phyloP scores from a whole-genome alignment of 2,329 filamentous ascomycete genomes.

The Claviceps sp. region DNA sequence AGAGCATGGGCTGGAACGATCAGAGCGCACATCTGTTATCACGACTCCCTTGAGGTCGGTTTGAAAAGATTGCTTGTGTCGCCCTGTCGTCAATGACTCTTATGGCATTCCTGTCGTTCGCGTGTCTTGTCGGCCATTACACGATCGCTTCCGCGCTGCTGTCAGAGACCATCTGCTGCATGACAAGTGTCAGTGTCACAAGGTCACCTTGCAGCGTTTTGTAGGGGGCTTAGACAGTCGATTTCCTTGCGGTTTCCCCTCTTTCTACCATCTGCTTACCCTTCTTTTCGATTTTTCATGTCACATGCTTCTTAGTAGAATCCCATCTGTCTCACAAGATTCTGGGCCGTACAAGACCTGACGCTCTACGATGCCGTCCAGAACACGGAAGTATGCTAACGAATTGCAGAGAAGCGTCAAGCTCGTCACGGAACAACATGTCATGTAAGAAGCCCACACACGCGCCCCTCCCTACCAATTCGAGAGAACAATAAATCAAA shows the following conservation, averaged over 20 bases:
- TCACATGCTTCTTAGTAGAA: neutral
- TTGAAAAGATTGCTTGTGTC: neutral
- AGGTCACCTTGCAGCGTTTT: neutral
- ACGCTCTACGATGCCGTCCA: constrained; percentile 3
- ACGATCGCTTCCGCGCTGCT: neutral
- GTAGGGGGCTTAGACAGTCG: neutral
- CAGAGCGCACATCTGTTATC: neutral
- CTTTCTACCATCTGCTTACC: neutral
- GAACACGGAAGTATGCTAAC: constrained; percentile 14
- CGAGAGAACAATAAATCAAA: too few species aligned
- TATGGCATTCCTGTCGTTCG: neutral
- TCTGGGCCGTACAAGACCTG: constrained; percentile 4
- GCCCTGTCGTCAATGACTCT: neutral
- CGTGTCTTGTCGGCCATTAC: neutral
- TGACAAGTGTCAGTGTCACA: constrained; percentile 2
- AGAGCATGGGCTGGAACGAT: neutral
- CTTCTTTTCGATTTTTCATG: neutral
- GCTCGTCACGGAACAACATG: constrained; percentile 81
- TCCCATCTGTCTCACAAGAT: neutral
- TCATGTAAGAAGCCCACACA: constrained; percentile 50
- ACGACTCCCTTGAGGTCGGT: neutral
- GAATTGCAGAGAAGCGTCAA: constrained; percentile 68
- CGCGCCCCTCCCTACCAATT: too few species aligned
- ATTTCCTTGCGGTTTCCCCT: constrained; percentile 1
- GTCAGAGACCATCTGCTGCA: neutral